Evolutionary conservation across 768 basidiomycete genomes (phyloP), one percentile per base, ranked within the genome.

Genomic region (Termitomyces sp.): DNA sequence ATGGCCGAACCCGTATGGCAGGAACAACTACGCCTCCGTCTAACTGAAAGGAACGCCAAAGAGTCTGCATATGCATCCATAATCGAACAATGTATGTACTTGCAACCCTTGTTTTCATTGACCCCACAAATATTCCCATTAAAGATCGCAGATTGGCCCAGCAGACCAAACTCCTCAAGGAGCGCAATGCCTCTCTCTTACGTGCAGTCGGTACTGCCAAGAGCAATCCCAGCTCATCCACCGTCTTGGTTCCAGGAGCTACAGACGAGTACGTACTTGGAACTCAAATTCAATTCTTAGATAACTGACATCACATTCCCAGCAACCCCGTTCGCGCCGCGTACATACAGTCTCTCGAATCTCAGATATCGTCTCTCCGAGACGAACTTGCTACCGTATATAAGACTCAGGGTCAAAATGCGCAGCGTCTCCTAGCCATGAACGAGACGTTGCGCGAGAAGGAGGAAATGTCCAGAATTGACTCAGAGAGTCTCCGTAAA

Each of bases 351-450:
- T 97, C 96, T 19, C 84, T 98, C 48, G 95, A 98, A 70, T 87
- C 89, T 4, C 94, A 98, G 67, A 90, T 98, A 69, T 92, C 93
- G 2, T 86, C 90, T 11, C 77, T 97, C 49, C 86, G 95, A 35
- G 89, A 91, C 63, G 96, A 98, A 70, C 80, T 98, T 50, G 92
- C 95, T 3, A 91, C 89, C 9, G 85, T 96, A 1, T 99, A 98
- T 78, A 95, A 96, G 71, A 91, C 93, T 0, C 95, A 98, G 60
- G 91, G 92, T 4, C 93, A 96, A 72, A 96, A 97, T 70, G 91
- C 94, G 1, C 95, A 97, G 68, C 83, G 94, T 40, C 81, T 96
- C 8, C 78, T 99, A 14, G 82, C 89, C 3, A 93, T 99, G 87
- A 95, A 92, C 59, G 97, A 99, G 71, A 93, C 92, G 1, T 78